These are phyloP conservation scores for Ceratocystiopsis minuta DNA, from an alignment of 2,329 filamentous ascomycete species.

Conservation along the genomic window DNA sequence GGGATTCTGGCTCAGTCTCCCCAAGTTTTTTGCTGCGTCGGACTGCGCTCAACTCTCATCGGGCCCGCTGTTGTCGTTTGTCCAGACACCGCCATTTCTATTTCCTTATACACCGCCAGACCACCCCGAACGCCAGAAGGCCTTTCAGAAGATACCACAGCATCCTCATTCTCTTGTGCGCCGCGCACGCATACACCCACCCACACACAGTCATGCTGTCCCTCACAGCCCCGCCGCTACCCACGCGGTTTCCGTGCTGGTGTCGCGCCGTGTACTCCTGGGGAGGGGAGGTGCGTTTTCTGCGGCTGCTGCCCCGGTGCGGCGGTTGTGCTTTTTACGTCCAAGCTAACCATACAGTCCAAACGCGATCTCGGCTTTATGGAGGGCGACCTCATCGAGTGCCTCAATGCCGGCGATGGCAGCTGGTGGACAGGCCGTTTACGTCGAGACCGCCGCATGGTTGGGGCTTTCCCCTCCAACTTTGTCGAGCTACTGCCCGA, in stretches of 20 bases:
- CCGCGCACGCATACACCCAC: too few species aligned
- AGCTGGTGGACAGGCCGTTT: slow-evolving; percentile 96
- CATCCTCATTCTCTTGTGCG: too few species aligned
- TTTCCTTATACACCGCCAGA: too few species aligned
- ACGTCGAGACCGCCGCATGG: slow-evolving; percentile 72
- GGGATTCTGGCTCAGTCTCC: too few species aligned
- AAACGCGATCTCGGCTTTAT: slow-evolving; percentile 93
- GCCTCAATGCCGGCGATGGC: slow-evolving; percentile 89
- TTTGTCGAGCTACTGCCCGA: slow-evolving; percentile 84
- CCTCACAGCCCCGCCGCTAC: slow-evolving; percentile 2
- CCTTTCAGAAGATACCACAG: too few species aligned
- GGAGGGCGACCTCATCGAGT: slow-evolving; percentile 95
- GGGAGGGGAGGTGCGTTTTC: slow-evolving; percentile 54
- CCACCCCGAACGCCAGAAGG: too few species aligned
- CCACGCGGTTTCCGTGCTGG: slow-evolving; percentile 7
- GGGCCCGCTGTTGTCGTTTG: too few species aligned
- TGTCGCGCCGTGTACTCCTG: slow-evolving; percentile 47
- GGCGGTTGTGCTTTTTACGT: too few species aligned
- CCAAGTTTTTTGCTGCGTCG: too few species aligned
- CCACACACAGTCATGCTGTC: too few species aligned
- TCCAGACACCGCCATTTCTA: too few species aligned
- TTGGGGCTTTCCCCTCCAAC: slow-evolving; percentile 91
- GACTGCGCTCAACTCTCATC: too few species aligned
- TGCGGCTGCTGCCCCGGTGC: background rate
- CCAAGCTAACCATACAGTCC: slow-evolving; percentile 29